A percentile compares a stretch with the other conserved stretches of the same genome.
These are phyloP conservation scores for Blepharisma japonicum DNA, from an alignment of 73 alveolate species.

Conservation along the genomic window DNA sequence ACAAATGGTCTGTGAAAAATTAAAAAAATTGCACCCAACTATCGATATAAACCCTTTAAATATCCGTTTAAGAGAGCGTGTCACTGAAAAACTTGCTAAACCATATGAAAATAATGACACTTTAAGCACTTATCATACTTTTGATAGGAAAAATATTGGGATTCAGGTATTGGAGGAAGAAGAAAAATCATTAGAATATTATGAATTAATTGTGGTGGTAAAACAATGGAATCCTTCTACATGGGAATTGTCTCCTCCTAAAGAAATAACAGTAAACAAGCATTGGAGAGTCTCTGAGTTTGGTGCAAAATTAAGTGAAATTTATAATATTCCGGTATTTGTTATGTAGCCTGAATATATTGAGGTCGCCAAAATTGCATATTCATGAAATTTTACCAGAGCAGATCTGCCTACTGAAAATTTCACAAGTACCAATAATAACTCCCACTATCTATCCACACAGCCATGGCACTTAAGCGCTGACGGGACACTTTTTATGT, in stretches of 20 bases:
- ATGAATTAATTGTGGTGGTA: background rate
- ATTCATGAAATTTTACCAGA: background rate
- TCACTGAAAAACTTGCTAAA: background rate
- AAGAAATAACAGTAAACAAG: background rate
- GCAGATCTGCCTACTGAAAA: slow-evolving; percentile 2
- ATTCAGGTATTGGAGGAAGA: background rate
- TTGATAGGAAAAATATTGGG: background rate
- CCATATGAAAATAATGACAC: background rate
- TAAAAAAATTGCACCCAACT: background rate
- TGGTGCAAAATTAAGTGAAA: background rate
- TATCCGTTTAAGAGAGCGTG: slow-evolving; percentile 5
- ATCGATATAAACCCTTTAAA: background rate
- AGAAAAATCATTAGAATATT: background rate
- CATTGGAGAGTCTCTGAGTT: background rate
- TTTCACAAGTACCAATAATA: background rate
- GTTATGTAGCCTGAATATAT: background rate
- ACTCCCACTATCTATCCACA: background rate
- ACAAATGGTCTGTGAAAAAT: slow-evolving; percentile 10
- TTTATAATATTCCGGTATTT: background rate
- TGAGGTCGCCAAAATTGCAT: background rate
- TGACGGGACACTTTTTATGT: background rate
- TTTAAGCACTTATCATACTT: background rate
- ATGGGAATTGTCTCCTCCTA: slow-evolving; percentile 18
- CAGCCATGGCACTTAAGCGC: background rate
- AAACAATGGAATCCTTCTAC: slow-evolving; percentile 15